phyloP scores from a whole-genome alignment of 768 basidiomycete species.

The Amylocystis lapponica region DNA sequence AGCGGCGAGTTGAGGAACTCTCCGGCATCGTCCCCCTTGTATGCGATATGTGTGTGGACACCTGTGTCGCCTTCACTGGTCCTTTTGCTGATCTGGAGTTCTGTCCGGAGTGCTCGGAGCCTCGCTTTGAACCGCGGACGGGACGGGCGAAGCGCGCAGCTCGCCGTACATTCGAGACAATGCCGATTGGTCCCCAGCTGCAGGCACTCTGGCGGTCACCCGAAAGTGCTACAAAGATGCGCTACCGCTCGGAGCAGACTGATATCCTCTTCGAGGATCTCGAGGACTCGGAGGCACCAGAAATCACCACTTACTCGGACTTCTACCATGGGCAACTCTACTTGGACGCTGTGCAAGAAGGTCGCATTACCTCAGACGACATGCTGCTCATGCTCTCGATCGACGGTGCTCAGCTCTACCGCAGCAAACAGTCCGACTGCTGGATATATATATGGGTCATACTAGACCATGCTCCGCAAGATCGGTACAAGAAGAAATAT shows the following conservation, averaged over 20 bases:
- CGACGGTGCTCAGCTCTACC: constrained; percentile 26
- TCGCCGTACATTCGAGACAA: constrained; percentile 28
- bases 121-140: constrained; percentile 20
- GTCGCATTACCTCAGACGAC: constrained; percentile 20
- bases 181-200: constrained; percentile 38
- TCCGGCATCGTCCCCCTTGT: constrained; percentile 28
- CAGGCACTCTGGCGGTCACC: constrained; percentile 29
- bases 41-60: constrained; percentile 38
- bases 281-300: not conserved
- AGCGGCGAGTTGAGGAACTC: too few relatives aligned
- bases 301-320: constrained; percentile 24
- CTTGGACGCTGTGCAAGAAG: constrained; percentile 15
- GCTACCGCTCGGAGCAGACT: constrained; percentile 4
- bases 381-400: constrained; percentile 19
- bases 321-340: constrained; percentile 20
- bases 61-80: constrained; percentile 37
- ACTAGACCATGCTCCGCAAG: constrained; percentile 16
- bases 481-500: constrained; percentile 26
- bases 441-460: constrained; percentile 30
- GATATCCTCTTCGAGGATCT: not conserved
- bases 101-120: constrained; percentile 29
- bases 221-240: not conserved
- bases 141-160: constrained; percentile 13
- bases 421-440: constrained; percentile 26
- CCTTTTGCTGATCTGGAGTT: constrained; percentile 23